Evolutionary conservation across 2,329 filamentous ascomycete species (phyloP).

Genomic region (Parastagonospora avenae): DNA sequence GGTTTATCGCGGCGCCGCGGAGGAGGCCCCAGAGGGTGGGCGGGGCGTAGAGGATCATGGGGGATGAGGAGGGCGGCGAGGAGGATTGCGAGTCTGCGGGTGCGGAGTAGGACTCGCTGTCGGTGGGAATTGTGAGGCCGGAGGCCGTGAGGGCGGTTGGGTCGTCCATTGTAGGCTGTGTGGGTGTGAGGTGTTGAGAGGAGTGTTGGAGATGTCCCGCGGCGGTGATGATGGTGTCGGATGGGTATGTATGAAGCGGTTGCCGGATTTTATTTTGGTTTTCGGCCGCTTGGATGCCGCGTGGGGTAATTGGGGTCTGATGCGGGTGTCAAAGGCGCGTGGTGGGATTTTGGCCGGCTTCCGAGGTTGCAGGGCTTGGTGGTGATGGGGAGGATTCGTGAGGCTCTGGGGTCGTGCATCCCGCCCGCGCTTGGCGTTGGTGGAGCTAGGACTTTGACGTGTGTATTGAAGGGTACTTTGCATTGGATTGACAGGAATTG

Average conservation of each 20-base stretch:
- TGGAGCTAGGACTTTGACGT: background rate
- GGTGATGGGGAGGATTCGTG: conserved; percentile 13
- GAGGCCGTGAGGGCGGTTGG: conserved; percentile 67
- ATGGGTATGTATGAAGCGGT: background rate
- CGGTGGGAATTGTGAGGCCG: conserved; percentile 77
- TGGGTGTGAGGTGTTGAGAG: background rate
- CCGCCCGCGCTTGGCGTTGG: conserved; percentile 15
- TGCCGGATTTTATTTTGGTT: background rate
- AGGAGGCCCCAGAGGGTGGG: conserved; percentile 86
- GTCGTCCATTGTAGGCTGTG: conserved; percentile 16
- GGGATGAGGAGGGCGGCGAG: conserved; percentile 66
- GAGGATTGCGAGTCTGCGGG: conserved; percentile 64
- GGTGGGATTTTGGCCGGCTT: conserved; percentile 2
- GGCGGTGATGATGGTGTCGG: conserved; percentile 4
- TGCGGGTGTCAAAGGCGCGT: background rate
- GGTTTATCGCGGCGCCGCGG: conserved; percentile 89
- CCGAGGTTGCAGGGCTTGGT: conserved; percentile 13
- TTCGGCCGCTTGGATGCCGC: background rate
- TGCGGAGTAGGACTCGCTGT: conserved; percentile 82
- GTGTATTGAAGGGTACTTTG: background rate
- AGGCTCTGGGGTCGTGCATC: conserved; percentile 17
- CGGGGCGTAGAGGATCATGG: conserved; percentile 84
- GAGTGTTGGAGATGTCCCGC: conserved; percentile 10
- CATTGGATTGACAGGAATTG: too few relatives aligned
- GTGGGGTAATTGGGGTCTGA: background rate